These are phyloP conservation scores for Colletotrichum incanum DNA, from an alignment of 2,329 filamentous ascomycete genomes.

Conservation along the genomic window DNA sequence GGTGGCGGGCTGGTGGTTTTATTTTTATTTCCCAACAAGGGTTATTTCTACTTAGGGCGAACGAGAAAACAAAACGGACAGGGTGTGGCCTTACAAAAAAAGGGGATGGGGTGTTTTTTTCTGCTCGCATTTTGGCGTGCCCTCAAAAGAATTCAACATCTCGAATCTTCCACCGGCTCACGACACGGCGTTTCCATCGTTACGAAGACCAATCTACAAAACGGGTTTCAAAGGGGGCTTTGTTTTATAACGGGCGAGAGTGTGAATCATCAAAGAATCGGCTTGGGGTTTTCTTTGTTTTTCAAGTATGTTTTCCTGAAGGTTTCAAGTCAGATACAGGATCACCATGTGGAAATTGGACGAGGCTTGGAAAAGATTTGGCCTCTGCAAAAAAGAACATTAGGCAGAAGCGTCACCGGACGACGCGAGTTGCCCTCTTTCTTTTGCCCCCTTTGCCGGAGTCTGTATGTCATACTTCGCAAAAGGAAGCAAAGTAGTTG, in stretches of 20 bases:
- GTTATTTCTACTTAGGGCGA: not conserved
- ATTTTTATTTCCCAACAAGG: not conserved
- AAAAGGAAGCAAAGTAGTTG: constrained; percentile 4
- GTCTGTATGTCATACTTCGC: not conserved
- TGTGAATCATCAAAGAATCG: not conserved
- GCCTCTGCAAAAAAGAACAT: not conserved
- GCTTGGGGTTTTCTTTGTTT: not conserved
- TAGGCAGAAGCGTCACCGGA: not conserved
- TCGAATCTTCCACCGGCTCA: constrained; percentile 12
- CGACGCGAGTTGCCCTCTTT: not conserved
- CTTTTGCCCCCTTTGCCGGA: no score
- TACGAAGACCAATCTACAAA: constrained; percentile 3
- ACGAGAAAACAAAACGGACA: constrained; percentile 29
- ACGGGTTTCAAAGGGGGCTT: not conserved
- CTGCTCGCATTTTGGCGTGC: constrained; percentile 32
- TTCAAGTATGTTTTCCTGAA: not conserved
- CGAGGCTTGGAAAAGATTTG: constrained; percentile 3
- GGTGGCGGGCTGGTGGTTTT: constrained; percentile 7
- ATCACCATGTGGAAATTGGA: constrained; percentile 16
- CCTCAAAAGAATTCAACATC: constrained; percentile 26
- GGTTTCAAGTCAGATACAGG: not conserved
- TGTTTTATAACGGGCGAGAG: not conserved
- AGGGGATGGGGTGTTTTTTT: constrained; percentile 1
- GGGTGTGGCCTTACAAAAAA: constrained; percentile 19
- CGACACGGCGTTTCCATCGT: constrained; percentile 35